Conservation (phyloP, 805 yeast genomes). For the Crinitomyces ghanaensis region DNA sequence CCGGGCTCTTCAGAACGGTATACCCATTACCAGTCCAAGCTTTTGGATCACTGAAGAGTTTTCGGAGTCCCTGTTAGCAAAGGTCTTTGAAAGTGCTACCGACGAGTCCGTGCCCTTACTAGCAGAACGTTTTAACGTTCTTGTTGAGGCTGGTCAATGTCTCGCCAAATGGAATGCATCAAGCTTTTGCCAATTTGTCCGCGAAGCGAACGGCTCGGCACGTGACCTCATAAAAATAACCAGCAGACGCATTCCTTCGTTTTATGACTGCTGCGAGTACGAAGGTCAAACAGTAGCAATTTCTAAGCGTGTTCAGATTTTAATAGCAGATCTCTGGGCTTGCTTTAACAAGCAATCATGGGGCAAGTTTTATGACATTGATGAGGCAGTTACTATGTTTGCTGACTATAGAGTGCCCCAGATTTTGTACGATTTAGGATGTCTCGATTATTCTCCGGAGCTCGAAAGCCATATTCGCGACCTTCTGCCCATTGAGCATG, state of each 20-base stretch:
- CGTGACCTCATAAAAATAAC: slow-evolving; percentile 22
- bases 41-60: slow-evolving; percentile 26
- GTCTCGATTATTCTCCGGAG: slow-evolving; percentile 24
- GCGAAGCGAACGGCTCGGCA: slow-evolving; percentile 24
- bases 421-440: slow-evolving; percentile 28
- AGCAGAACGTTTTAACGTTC: slow-evolving; percentile 23
- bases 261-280: slow-evolving; percentile 25
- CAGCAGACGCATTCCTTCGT: slow-evolving; percentile 22
- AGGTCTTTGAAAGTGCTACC: slow-evolving; percentile 26
- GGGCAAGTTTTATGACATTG: slow-evolving; percentile 31
- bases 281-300: slow-evolving; percentile 23
- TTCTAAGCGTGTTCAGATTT: slow-evolving; percentile 33
- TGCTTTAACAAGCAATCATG: slow-evolving; percentile 28
- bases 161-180: slow-evolving; percentile 7
- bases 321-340: slow-evolving; percentile 35
- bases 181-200: slow-evolving; percentile 13
- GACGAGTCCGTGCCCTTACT: slow-evolving; percentile 27
- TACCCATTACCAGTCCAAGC: slow-evolving; percentile 28
- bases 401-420: slow-evolving; percentile 38
- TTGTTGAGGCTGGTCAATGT: slow-evolving; percentile 28
- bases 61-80: slow-evolving; percentile 15
- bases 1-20: slow-evolving; percentile 30
- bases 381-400: slow-evolving; percentile 33
- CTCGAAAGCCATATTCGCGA: slow-evolving; percentile 17
- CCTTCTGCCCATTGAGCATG: slow-evolving; percentile 20